A percentile compares a stretch with the other conserved stretches of the same genome.
Conservation (phyloP, 1,284 basidiomycete species). For the Mrakiaceae sp. region DNA sequence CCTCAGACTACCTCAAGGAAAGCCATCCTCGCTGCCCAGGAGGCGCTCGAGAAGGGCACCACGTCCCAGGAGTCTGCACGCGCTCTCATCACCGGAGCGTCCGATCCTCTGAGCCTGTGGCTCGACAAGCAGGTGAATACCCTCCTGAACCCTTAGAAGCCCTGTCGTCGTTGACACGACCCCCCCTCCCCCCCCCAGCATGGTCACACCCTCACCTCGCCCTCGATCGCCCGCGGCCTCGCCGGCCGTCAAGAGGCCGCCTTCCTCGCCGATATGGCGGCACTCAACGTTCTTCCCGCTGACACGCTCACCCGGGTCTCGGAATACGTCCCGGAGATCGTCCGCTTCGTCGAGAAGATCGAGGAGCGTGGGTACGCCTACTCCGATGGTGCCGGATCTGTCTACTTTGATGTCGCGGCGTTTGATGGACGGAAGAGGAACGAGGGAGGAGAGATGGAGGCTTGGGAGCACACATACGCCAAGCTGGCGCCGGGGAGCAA, state of each 20-base stretch:
- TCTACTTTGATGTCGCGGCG: slow-evolving; percentile 86
- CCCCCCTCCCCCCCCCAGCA: slow-evolving; percentile 39
- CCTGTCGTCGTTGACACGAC: no score
- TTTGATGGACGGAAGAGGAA: slow-evolving; percentile 58
- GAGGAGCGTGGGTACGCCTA: slow-evolving; percentile 86
- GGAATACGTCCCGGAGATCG: slow-evolving; percentile 94
- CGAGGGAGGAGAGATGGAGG: slow-evolving; percentile 30
- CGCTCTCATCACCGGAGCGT: slow-evolving; percentile 56
- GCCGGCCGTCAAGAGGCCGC: slow-evolving; percentile 81
- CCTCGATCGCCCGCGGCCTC: slow-evolving; percentile 69
- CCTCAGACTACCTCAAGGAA: slow-evolving; percentile 16
- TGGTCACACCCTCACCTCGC: slow-evolving; percentile 73
- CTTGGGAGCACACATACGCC: slow-evolving; percentile 68
- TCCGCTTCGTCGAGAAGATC: slow-evolving; percentile 76
- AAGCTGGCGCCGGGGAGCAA: slow-evolving; percentile 93
- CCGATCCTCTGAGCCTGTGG: slow-evolving; percentile 60
- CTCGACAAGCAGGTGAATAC: slow-evolving; percentile 42
- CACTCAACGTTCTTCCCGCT: slow-evolving; percentile 73
- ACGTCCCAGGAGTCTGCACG: slow-evolving; percentile 42
- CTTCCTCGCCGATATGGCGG: slow-evolving; percentile 89
- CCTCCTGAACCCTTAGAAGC: neutral
- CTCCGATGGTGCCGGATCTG: slow-evolving; percentile 63
- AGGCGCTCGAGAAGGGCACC: slow-evolving; percentile 33
- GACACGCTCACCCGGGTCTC: slow-evolving; percentile 90
- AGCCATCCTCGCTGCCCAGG: slow-evolving; percentile 28